Base-by-base conservation (phyloP, 805 yeast genomes). In the Ogataea pini region DNA sequence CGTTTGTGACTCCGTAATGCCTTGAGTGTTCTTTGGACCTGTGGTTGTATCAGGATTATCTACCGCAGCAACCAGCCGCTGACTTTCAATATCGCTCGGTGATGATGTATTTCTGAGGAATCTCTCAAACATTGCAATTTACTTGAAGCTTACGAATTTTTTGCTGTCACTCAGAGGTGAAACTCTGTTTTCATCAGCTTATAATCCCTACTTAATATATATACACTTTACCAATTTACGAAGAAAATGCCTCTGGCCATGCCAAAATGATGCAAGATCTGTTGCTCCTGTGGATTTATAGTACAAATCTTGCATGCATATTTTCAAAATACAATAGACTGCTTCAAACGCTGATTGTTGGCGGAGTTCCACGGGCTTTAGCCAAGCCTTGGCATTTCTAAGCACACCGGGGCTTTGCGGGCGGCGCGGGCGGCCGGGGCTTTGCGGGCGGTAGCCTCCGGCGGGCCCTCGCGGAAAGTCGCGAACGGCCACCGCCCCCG, bases 211-310 rank as follows among this genome's bases (percentile, higher is more conserved):
- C 13, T 12, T 7, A 6, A 31, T 31, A 31, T 31, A 31, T 31
- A 31, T 14, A 14, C 9, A n/a, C 16, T 17, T 3, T 32, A 18
- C n/a, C 17, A 10, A 10, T 12, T 17, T 17, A 9, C 37, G 17
- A 34, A 34, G 3, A 28, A 39, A 27, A 27, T 25, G 10, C 33
- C 42, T 39, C 42, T 19, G 32, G 33, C 33, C 16, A 18, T 25
- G 32, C 32, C 27, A 17, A 18, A 25, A 22, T 39, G 16, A 39
- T 39, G 42, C 42, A 28, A 39, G 42, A 39, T 27, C 42, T 27
- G 33, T 39, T 28, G 32, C 42, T 39, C 42, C 42, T 39, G 42
- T 39, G 42, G 28, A 31, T 31, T 16, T 20, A 38, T 7, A 16
- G 10, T n/a, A n/a, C 24, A 39, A 39, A 39, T 39, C 34, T 39